Conservation (phyloP, 2,329 filamentous ascomycete genomes). For the Aspergillus intermedius region DNA sequence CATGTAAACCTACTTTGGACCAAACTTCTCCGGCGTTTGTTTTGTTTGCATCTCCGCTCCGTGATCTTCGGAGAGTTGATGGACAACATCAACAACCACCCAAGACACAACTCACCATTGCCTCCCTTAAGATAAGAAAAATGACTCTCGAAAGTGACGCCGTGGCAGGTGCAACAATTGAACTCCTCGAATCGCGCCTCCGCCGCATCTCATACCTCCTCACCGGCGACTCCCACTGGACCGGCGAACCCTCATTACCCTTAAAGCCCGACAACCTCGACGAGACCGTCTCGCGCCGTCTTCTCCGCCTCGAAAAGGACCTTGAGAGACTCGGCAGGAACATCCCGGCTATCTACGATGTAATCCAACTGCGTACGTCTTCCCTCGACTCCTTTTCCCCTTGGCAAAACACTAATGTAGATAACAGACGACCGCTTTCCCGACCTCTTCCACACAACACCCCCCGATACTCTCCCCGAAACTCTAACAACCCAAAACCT, state of each 20-base stretch:
- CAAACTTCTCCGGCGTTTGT: constrained; percentile 7
- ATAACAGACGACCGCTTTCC: constrained; percentile 34
- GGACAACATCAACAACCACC: constrained; percentile 3
- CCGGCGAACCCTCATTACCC: constrained; percentile 30
- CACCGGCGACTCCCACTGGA: constrained; percentile 36
- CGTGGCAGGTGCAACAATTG: constrained; percentile 35
- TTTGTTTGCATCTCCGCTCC: constrained; percentile 5
- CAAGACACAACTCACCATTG: constrained; percentile 4
- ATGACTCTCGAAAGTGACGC: constrained; percentile 31
- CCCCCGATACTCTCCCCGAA: constrained; percentile 27
- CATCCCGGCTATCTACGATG: constrained; percentile 35
- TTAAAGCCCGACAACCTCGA: constrained; percentile 29
- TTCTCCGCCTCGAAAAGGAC: constrained; percentile 33
- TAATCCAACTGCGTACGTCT: constrained; percentile 37
- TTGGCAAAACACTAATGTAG: constrained; percentile 2
- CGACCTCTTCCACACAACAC: constrained; percentile 34
- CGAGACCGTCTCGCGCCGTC: constrained; percentile 34
- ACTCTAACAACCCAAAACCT: constrained; percentile 32
- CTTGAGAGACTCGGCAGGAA: constrained; percentile 32
- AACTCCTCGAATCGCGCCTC: constrained; percentile 40
- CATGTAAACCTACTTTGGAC: background rate
- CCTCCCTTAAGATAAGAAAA: constrained; percentile 1
- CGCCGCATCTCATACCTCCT: constrained; percentile 41
- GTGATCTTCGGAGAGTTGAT: constrained; percentile 3
- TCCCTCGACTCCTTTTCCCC: background rate